phyloP scores from a whole-genome alignment of 345 rosid species.

The Durio zibethinus region DNA sequence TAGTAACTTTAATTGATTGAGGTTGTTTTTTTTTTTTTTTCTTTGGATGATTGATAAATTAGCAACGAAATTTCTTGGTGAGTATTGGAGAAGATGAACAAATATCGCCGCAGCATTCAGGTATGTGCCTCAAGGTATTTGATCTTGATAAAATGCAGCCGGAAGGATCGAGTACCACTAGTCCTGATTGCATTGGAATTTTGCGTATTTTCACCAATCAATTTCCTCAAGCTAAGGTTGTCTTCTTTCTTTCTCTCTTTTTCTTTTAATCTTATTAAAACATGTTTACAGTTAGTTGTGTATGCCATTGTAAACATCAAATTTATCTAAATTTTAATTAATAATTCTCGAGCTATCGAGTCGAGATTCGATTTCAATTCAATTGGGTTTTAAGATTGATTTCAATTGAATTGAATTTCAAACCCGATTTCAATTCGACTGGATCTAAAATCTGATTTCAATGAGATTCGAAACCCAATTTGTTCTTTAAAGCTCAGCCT shows the following conservation, averaged over 20 bases:
- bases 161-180: slow-evolving; percentile 68
- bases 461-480: no score
- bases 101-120: slow-evolving; percentile 71
- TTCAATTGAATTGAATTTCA: no score
- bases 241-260: background rate
- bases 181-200: slow-evolving; percentile 85
- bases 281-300: background rate
- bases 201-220: slow-evolving; percentile 86
- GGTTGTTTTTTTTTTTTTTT: background rate
- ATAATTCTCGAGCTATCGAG: no score
- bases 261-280: background rate
- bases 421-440: no score
- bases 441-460: no score
- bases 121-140: slow-evolving; percentile 81
- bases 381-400: no score
- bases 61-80: slow-evolving; percentile 92
- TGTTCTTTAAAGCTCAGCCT: no score
- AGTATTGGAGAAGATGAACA: slow-evolving; percentile 92
- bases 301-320: background rate
- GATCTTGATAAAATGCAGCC: slow-evolving; percentile 88
- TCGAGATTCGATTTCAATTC: no score
- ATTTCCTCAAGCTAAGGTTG: slow-evolving; percentile 91
- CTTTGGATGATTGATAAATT: slow-evolving; percentile 13
- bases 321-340: no score
- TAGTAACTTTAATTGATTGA: background rate